A percentile compares a stretch with the other conserved stretches of the same genome.
phyloP scores from a whole-genome alignment of 2,329 filamentous ascomycete genomes.

The Neophaeococcomyces mojaviensis region DNA sequence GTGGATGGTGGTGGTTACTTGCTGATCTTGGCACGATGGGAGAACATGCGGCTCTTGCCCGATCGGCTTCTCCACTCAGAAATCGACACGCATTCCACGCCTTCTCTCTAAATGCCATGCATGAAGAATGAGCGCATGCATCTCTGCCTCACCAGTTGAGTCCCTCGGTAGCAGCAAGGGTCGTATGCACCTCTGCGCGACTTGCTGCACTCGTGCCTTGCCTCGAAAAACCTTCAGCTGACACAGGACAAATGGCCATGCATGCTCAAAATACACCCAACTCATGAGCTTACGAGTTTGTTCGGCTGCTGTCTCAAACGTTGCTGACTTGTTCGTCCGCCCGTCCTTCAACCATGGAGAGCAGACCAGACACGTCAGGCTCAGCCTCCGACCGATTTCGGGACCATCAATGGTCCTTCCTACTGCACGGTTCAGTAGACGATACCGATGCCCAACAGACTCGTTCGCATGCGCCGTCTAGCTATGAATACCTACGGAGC shows the following conservation, averaged over 20 bases:
- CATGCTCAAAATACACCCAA: not conserved
- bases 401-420: constrained; percentile 21
- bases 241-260: not conserved
- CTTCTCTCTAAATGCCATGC: not conserved
- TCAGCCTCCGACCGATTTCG: constrained; percentile 19
- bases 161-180: no score
- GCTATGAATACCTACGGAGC: constrained; percentile 20
- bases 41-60: not conserved
- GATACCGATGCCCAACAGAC: constrained; percentile 10
- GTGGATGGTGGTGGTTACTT: no score
- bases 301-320: constrained; percentile 1
- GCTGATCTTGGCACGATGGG: not conserved
- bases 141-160: no score
- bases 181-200: no score
- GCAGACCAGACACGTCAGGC: constrained; percentile 21
- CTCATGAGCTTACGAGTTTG: not conserved
- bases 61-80: not conserved
- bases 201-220: no score
- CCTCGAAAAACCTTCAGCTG: no score
- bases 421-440: constrained; percentile 9
- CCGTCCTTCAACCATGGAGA: constrained; percentile 17
- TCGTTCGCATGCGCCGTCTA: constrained; percentile 21
- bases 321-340: constrained; percentile 17
- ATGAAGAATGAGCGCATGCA: no score
- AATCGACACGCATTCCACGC: not conserved